Conservation (phyloP, 2,329 filamentous ascomycete species). For the Fusarium sp. region DNA sequence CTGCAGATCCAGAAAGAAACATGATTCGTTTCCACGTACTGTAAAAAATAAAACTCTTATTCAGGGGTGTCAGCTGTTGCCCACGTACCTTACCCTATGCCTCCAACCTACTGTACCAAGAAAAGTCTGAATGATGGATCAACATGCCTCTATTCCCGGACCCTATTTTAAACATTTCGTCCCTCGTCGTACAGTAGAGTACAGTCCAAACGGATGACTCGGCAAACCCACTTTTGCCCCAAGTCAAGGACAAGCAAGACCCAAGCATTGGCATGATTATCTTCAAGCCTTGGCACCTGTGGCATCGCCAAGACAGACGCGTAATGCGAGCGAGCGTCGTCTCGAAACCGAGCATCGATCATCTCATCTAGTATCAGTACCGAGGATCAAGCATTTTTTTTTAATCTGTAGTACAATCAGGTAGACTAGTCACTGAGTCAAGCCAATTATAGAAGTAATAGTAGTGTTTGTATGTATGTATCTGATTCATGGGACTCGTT, state of each 20-base stretch:
- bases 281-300: constrained; percentile 30
- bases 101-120: background rate
- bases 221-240: constrained; percentile 22
- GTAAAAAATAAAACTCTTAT: background rate
- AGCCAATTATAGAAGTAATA: constrained; percentile 19
- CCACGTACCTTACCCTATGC: background rate
- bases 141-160: constrained; percentile 14
- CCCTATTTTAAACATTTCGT: constrained; percentile 1
- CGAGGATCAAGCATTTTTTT: background rate
- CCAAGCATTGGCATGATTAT: constrained; percentile 8
- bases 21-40: background rate
- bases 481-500: constrained; percentile 40
- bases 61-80: background rate
- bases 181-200: background rate
- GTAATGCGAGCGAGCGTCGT: constrained; percentile 9
- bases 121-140: background rate
- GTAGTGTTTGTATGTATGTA: constrained; percentile 1
- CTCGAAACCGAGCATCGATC: background rate
- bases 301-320: constrained; percentile 23
- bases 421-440: background rate
- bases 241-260: background rate
- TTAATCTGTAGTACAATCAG: background rate
- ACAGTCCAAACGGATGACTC: constrained; percentile 16
- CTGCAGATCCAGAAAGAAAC: background rate
- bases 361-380: background rate